These are phyloP conservation scores for Fraxinus velutina DNA, from an alignment of 305 asterid species.

Conservation along the genomic window DNA sequence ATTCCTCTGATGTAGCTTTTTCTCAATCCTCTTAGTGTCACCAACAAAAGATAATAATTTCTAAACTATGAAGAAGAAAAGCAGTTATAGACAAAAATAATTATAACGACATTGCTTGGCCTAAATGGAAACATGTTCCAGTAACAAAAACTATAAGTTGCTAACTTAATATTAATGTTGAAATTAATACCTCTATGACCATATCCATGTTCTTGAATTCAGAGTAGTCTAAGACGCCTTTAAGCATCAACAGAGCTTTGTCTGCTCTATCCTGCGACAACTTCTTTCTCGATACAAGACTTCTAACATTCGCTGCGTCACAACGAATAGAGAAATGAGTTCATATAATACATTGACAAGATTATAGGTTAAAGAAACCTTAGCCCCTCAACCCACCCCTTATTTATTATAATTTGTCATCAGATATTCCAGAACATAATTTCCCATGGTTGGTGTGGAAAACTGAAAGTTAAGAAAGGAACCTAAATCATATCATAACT, in stretches of 20 bases:
- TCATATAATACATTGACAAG: constrained; percentile 12
- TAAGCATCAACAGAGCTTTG: constrained; percentile 65
- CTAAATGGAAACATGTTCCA: constrained; percentile 11
- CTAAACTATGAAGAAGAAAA: constrained; percentile 1
- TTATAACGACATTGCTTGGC: background rate
- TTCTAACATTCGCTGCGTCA: constrained; percentile 61
- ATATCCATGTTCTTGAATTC: constrained; percentile 84
- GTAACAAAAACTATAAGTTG: constrained; percentile 15
- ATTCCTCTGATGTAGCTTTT: background rate
- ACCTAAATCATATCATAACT: constrained; percentile 21
- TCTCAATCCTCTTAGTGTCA: background rate
- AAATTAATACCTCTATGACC: constrained; percentile 77
- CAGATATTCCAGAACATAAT: constrained; percentile 9
- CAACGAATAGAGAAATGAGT: constrained; percentile 22
- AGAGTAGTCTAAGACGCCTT: constrained; percentile 76
- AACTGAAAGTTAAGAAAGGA: constrained; percentile 13
- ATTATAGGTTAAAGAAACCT: constrained; percentile 15
- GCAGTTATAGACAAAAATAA: background rate
- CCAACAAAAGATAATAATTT: background rate
- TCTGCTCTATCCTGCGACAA: constrained; percentile 65
- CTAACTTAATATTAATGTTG: constrained; percentile 1
- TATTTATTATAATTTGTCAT: constrained; percentile 7
- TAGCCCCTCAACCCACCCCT: background rate
- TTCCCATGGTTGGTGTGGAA: constrained; percentile 11
- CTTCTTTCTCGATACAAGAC: constrained; percentile 68